phyloP scores from a whole-genome alignment of 805 yeast species.

The Vanderwaltozyma yarrowii region DNA sequence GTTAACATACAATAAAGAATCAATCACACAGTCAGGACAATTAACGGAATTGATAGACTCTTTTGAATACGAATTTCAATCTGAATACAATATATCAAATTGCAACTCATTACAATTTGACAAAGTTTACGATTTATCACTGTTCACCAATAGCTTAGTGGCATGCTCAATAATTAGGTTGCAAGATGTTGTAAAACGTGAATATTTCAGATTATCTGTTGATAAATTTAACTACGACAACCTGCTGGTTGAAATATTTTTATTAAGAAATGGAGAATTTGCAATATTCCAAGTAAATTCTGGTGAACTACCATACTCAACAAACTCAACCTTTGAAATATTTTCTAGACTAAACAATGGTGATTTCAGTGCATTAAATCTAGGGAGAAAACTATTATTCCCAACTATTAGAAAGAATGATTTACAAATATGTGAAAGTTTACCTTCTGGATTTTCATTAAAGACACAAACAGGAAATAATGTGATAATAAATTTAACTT shows the following conservation, averaged over 20 bases:
- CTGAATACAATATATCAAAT: slow-evolving; percentile 7
- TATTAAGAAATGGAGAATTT: slow-evolving; percentile 17
- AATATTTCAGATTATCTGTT: slow-evolving; percentile 14
- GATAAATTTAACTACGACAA: slow-evolving; percentile 10
- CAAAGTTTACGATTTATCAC: slow-evolving; percentile 17
- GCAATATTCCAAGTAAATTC: slow-evolving; percentile 21
- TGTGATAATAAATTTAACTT: slow-evolving; percentile 10
- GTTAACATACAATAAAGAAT: not conserved
- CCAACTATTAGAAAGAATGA: slow-evolving; percentile 18
- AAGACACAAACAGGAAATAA: slow-evolving; percentile 17
- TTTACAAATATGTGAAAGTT: slow-evolving; percentile 8
- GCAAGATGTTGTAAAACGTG: slow-evolving; percentile 11
- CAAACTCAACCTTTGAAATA: slow-evolving; percentile 5
- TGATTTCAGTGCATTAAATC: slow-evolving; percentile 7
- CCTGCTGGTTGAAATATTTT: slow-evolving; percentile 18
- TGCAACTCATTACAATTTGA: slow-evolving; percentile 10
- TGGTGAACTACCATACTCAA: slow-evolving; percentile 8
- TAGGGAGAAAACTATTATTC: slow-evolving; percentile 23
- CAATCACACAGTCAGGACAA: not conserved
- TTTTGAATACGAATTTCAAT: slow-evolving; percentile 8
- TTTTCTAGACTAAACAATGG: slow-evolving; percentile 8
- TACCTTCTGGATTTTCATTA: slow-evolving; percentile 9
- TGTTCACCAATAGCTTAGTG: slow-evolving; percentile 11
- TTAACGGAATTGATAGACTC: not conserved
- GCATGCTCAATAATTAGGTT: slow-evolving; percentile 13